Base-by-base conservation (phyloP, 306 rosid genomes). In the Begonia fuchsioides region DNA sequence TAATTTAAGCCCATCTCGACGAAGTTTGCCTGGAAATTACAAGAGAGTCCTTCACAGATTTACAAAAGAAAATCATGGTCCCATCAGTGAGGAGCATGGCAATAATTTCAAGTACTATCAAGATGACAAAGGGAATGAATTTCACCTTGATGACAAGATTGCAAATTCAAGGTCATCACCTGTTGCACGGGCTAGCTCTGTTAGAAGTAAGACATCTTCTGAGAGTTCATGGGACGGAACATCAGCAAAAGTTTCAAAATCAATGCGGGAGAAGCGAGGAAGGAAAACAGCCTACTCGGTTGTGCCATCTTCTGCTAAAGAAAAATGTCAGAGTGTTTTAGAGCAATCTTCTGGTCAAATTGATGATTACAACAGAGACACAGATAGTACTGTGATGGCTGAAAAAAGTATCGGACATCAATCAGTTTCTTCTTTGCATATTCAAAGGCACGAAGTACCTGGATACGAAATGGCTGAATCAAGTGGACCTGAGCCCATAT, bases 181-280 rank as follows among this genome's bases (percentile, higher is more conserved):
- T 8, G 64, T 69, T 44, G 59, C 63, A 3, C 65, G 72, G 67
- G 55, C 81, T 38, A 76, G 79, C 66, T 64, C 82, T 45, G 47
- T 57, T 45, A 77, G 78, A 60, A 81, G 87, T 68, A 85, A 76
- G 68, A 77, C 76, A 60, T 17, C 94, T 45, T 73, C 93, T 2
- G 98, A 85, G 69, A 85, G 79, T 75, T 79, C 96, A 41, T 85
- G 92, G 95, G 98, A 92, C 58, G 98, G 90, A 54, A 80, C 74
- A 5, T 65, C 81, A 2, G 83, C 60, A 38, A 92, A 76, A 74
- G 73, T 73, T 67, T 73, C 87, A 51, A 92, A 75, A 67, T 75
- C 93, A 57, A 63, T 80, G 3, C 79, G 79, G 78, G 98, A 85
- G 19, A 85, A 62, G 61, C 79, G 75, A 39, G 94, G 94, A 16